phyloP scores from a whole-genome alignment of 1,139 yeast genomes.

The Kodamaea suecica region DNA sequence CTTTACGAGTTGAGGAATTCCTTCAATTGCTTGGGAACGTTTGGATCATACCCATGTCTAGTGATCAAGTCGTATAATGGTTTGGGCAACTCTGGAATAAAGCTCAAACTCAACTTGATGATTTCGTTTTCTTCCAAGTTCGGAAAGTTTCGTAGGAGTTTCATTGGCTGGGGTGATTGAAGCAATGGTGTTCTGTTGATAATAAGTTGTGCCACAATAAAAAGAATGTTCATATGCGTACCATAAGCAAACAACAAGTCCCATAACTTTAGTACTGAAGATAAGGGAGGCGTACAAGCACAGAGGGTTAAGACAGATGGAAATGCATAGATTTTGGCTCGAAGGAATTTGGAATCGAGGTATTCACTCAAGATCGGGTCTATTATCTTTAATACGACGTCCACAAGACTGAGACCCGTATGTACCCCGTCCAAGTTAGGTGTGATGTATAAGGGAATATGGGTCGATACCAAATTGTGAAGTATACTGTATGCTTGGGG shows the following conservation, averaged over 20 bases:
- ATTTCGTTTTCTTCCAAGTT: slow-evolving; percentile 68
- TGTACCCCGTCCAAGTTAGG: slow-evolving; percentile 83
- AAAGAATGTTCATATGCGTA: slow-evolving; percentile 78
- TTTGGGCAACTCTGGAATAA: slow-evolving; percentile 73
- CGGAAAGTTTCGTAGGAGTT: slow-evolving; percentile 70
- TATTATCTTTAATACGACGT: slow-evolving; percentile 63
- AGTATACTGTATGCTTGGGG: slow-evolving; percentile 82
- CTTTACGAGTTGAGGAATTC: slow-evolving; percentile 14
- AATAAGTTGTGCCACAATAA: slow-evolving; percentile 80
- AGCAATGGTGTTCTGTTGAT: slow-evolving; percentile 62
- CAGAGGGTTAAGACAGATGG: slow-evolving; percentile 84
- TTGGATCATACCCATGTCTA: slow-evolving; percentile 66
- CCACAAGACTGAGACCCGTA: slow-evolving; percentile 69
- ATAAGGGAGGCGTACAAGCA: slow-evolving; percentile 86
- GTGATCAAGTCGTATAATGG: slow-evolving; percentile 64
- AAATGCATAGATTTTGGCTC: slow-evolving; percentile 85
- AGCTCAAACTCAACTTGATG: slow-evolving; percentile 75
- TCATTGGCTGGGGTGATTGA: slow-evolving; percentile 66
- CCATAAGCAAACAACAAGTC: slow-evolving; percentile 92
- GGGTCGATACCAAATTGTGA: slow-evolving; percentile 52
- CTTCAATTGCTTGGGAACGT: slow-evolving; percentile 40
- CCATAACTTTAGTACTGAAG: slow-evolving; percentile 78
- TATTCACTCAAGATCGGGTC: slow-evolving; percentile 69
- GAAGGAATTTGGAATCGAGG: slow-evolving; percentile 60
- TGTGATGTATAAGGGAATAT: slow-evolving; percentile 75